Evolutionary conservation across 2,329 filamentous ascomycete genomes (phyloP).

Genomic region (Nemania sp.): DNA sequence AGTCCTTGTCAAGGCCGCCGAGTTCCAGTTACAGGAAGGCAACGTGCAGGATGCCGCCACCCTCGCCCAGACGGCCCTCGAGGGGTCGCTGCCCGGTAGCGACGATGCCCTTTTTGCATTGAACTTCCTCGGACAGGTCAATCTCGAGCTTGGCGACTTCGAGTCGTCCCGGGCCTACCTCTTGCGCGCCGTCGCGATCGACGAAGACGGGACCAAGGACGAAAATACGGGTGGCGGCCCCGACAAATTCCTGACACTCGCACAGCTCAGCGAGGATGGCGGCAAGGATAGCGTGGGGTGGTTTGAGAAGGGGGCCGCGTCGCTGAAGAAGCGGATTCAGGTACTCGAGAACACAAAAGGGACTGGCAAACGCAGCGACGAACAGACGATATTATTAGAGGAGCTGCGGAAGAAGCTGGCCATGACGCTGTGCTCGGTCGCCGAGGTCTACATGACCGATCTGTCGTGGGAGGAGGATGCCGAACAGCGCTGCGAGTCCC

Average conservation of each 20-base stretch:
- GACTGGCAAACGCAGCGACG: conserved; percentile 35
- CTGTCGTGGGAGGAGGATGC: conserved; percentile 91
- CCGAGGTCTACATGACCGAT: conserved; percentile 99
- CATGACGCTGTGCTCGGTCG: conserved; percentile 89
- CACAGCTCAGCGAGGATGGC: conserved; percentile 79
- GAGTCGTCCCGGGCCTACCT: conserved; percentile 76
- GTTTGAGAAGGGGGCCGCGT: conserved; percentile 72
- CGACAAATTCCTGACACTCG: conserved; percentile 94
- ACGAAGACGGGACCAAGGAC: conserved; percentile 72
- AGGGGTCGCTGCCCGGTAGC: conserved; percentile 36
- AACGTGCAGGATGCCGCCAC: conserved; percentile 38
- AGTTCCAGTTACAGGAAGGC: conserved; percentile 40
- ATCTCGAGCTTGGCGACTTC: conserved; percentile 80
- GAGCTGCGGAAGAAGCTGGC: conserved; percentile 82
- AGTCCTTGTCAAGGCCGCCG: conserved; percentile 41
- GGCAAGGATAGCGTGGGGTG: conserved; percentile 68
- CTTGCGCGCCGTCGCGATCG: conserved; percentile 71
- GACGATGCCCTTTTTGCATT: conserved; percentile 67
- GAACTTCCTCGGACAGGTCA: conserved; percentile 79
- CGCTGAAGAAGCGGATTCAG: conserved; percentile 73
- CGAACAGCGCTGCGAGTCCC: conserved; percentile 81
- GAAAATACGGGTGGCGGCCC: conserved; percentile 79
- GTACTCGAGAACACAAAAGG: conserved; percentile 55
- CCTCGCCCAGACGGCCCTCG: conserved; percentile 40
- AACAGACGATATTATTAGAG: conserved; percentile 50